A percentile compares a stretch with the other conserved stretches of the same genome.
Conservation (phyloP, 1,284 basidiomycete genomes). For the Apiotrichum siamense region DNA sequence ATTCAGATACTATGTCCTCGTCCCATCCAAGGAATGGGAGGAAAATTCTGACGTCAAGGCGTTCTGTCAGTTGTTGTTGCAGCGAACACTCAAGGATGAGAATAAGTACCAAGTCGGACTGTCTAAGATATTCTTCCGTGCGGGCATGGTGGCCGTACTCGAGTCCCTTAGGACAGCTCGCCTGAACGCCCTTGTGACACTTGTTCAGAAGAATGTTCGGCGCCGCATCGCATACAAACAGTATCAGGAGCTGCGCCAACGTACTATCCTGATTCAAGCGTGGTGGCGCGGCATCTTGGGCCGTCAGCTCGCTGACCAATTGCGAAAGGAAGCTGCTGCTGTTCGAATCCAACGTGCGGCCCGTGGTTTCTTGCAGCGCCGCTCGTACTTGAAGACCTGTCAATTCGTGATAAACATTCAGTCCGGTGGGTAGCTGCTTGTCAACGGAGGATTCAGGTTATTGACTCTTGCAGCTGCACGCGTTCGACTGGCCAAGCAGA, state of each 20-base stretch:
- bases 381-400: constrained; percentile 61
- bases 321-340: constrained; percentile 70
- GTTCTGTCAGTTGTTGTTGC: constrained; percentile 80
- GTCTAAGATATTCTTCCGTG: constrained; percentile 99
- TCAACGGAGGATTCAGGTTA: not conserved
- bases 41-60: constrained; percentile 64
- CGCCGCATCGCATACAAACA: constrained; percentile 74
- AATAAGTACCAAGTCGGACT: constrained; percentile 97
- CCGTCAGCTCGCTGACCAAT: constrained; percentile 60
- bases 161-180: constrained; percentile 83
- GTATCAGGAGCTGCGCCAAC: constrained; percentile 65
- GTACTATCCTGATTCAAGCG: constrained; percentile 81
- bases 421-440: constrained; percentile 60
- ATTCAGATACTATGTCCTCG: constrained; percentile 89
- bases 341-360: constrained; percentile 68
- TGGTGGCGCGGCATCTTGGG: constrained; percentile 88
- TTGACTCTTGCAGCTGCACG: constrained; percentile 59
- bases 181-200: constrained; percentile 83
- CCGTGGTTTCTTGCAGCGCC: constrained; percentile 69
- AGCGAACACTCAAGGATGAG: constrained; percentile 78
- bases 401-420: constrained; percentile 69
- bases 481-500: constrained; percentile 66
- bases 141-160: constrained; percentile 96
- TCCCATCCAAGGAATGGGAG: constrained; percentile 76
- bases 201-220: constrained; percentile 96